Conservation (phyloP, 2,329 filamentous ascomycete genomes). For the Penicillium sp. region DNA sequence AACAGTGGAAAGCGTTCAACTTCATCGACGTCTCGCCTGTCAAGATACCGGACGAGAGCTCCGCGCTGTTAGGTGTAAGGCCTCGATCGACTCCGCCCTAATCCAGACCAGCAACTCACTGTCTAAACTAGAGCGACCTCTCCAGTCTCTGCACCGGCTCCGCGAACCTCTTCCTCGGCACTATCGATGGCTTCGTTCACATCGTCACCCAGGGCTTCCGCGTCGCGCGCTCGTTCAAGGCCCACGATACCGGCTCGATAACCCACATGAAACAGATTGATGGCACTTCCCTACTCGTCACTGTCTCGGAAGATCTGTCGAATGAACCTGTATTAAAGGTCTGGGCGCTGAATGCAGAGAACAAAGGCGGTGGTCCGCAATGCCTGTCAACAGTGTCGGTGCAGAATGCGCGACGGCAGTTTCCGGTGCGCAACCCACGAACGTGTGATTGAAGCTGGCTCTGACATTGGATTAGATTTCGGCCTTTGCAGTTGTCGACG, state of each 20-base stretch:
- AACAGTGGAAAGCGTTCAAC: slow-evolving; percentile 96
- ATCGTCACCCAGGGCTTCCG: slow-evolving; percentile 87
- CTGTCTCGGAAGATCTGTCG: slow-evolving; percentile 74
- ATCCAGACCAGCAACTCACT: slow-evolving; percentile 2
- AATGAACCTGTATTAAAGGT: slow-evolving; percentile 88
- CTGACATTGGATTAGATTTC: slow-evolving; percentile 51
- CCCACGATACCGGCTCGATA: slow-evolving; percentile 70
- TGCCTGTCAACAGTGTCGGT: slow-evolving; percentile 82
- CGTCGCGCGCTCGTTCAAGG: slow-evolving; percentile 77
- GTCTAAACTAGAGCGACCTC: slow-evolving; percentile 55
- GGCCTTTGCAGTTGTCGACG: slow-evolving; percentile 79
- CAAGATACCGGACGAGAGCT: slow-evolving; percentile 71
- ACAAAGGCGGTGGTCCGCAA: slow-evolving; percentile 83
- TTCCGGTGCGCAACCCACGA: slow-evolving; percentile 60
- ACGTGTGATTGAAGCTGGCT: neutral
- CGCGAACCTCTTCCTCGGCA: slow-evolving; percentile 84
- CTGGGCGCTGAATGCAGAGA: slow-evolving; percentile 95
- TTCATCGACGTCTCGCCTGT: slow-evolving; percentile 96
- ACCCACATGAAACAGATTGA: slow-evolving; percentile 91
- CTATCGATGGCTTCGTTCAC: slow-evolving; percentile 76
- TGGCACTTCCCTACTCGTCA: slow-evolving; percentile 79
- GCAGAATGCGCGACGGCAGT: slow-evolving; percentile 85
- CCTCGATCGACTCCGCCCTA: neutral
- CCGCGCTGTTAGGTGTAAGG: slow-evolving; percentile 72
- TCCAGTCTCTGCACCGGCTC: slow-evolving; percentile 81